Evolutionary conservation across 2,329 filamentous ascomycete genomes (phyloP).

Genomic region (Verticillium isaacii): DNA sequence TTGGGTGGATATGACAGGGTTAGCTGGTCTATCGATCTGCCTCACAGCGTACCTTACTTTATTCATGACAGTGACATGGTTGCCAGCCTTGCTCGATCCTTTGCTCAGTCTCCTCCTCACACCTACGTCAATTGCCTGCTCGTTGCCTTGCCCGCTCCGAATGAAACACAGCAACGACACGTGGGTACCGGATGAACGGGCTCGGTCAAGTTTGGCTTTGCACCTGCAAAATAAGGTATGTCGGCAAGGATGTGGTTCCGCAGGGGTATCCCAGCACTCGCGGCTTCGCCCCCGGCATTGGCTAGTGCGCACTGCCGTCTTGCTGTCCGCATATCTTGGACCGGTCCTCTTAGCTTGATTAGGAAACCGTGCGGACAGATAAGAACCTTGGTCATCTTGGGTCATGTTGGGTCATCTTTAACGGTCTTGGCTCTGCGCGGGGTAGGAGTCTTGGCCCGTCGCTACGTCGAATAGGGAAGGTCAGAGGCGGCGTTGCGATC

Average conservation of each 20-base stretch:
- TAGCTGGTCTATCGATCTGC: too few relatives aligned
- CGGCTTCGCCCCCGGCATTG: neutral
- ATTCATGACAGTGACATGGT: too few relatives aligned
- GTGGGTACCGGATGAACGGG: neutral
- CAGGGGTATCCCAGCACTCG: neutral
- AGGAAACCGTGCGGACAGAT: neutral
- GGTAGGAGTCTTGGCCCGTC: neutral
- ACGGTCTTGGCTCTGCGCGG: neutral
- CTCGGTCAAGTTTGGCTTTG: neutral
- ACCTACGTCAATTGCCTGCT: neutral
- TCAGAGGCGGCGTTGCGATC: neutral
- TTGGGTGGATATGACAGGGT: too few relatives aligned
- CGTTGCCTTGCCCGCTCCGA: neutral
- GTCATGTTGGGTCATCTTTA: neutral
- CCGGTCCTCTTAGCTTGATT: neutral
- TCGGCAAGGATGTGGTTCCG: neutral
- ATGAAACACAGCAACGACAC: neutral
- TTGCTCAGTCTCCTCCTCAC: too few relatives aligned
- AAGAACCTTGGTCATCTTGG: neutral
- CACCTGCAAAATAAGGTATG: neutral
- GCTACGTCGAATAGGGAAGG: conserved; percentile 1
- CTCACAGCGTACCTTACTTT: too few relatives aligned
- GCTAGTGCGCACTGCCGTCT: neutral
- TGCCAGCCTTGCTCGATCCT: too few relatives aligned
- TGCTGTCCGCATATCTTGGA: neutral